Conservation (phyloP, 192 early-diverging fungal genomes). For the Coemansia sp. region DNA sequence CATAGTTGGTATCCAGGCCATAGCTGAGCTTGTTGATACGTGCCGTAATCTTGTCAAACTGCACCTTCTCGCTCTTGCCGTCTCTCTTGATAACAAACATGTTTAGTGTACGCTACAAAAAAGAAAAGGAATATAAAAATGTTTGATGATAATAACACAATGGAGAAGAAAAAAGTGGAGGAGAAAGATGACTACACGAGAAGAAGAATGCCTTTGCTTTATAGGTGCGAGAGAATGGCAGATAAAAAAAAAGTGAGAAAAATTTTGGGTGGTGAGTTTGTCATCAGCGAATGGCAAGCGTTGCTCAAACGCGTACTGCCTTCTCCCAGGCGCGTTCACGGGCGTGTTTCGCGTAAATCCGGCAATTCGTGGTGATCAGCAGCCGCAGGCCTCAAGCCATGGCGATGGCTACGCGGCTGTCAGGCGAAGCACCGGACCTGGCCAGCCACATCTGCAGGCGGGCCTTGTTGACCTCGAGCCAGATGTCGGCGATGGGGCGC, state of each 20-base stretch:
- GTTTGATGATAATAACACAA: not conserved
- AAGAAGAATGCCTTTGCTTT: not conserved
- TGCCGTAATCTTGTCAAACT: conserved; percentile 94
- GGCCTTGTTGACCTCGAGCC: conserved; percentile 49
- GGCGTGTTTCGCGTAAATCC: conserved; percentile 5
- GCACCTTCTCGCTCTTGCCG: conserved; percentile 88
- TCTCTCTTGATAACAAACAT: conserved; percentile 60
- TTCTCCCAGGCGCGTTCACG: not conserved
- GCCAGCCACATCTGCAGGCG: conserved; percentile 53
- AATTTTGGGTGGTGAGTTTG: not conserved
- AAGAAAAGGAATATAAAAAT: not conserved
- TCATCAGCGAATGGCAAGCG: not conserved
- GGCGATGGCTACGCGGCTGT: conserved; percentile 27
- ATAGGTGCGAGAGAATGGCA: not conserved
- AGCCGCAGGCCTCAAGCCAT: not conserved
- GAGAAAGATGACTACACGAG: not conserved
- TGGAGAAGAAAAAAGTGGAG: not conserved
- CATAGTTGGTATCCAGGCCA: conserved; percentile 88
- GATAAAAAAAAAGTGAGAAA: not conserved
- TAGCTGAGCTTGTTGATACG: conserved; percentile 94
- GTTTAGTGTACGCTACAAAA: not conserved
- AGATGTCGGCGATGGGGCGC: conserved; percentile 48
- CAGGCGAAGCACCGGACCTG: conserved; percentile 40
- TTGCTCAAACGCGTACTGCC: not conserved
- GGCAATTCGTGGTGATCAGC: not conserved